phyloP scores from a whole-genome alignment of 2,329 filamentous ascomycete species.

The Ophiocordyceps camponoti-saundersi region DNA sequence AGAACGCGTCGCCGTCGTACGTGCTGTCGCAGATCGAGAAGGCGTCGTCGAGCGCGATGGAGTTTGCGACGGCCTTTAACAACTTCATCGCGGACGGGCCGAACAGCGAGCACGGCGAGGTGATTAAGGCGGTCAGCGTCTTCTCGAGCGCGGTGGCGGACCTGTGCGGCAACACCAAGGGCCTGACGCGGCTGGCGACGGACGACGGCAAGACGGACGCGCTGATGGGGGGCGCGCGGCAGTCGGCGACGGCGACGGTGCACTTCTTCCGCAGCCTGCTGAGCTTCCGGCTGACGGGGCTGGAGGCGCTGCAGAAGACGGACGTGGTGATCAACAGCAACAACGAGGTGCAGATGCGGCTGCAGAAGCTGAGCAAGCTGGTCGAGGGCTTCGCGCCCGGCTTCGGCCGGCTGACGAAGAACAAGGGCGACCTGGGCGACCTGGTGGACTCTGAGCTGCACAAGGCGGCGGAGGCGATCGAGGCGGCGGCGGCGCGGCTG shows the following conservation, averaged over 20 bases:
- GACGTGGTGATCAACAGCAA: conserved; percentile 97
- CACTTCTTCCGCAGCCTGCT: conserved; percentile 90
- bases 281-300: conserved; percentile 81
- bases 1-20: conserved; percentile 88
- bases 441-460: conserved; percentile 81
- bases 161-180: conserved; percentile 92
- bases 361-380: conserved; percentile 85
- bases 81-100: conserved; percentile 96
- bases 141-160: conserved; percentile 86
- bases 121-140: conserved; percentile 82
- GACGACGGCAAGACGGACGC: conserved; percentile 91
- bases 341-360: conserved; percentile 83
- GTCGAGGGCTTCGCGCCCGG: conserved; percentile 85
- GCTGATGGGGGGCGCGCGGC: conserved; percentile 64
- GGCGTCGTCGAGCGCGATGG: conserved; percentile 81
- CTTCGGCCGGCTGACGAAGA: conserved; percentile 61
- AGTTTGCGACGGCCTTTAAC: conserved; percentile 96
- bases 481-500: conserved; percentile 74
- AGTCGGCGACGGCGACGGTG: conserved; percentile 73
- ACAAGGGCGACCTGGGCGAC: conserved; percentile 77
- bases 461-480: conserved; percentile 90
- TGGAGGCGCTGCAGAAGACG: conserved; percentile 83
- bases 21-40: conserved; percentile 96
- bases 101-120: conserved; percentile 72
- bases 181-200: conserved; percentile 77